Evolutionary conservation across 1,139 yeast genomes (phyloP).

Genomic region (Ashbya aceris): DNA sequence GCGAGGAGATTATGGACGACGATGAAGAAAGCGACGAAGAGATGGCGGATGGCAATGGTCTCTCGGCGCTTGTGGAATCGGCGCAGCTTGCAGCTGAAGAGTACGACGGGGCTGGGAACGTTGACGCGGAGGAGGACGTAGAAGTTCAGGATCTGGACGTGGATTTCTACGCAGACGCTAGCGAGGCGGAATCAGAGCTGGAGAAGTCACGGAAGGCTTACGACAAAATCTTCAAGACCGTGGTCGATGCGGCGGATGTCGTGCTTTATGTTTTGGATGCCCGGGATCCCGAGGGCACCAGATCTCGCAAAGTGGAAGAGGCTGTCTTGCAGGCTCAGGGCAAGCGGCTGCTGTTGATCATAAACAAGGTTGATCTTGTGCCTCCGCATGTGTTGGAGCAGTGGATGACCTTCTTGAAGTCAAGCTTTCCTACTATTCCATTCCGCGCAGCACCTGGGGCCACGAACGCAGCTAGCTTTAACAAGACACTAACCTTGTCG

Average conservation of each 20-base stretch:
- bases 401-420: conserved; percentile 76
- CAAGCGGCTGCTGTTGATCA: conserved; percentile 73
- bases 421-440: conserved; percentile 87
- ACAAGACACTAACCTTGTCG: conserved; percentile 65
- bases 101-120: conserved; percentile 44
- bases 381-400: conserved; percentile 75
- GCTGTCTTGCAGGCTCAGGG: conserved; percentile 74
- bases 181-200: conserved; percentile 39
- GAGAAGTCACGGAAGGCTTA: conserved; percentile 90
- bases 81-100: conserved; percentile 80
- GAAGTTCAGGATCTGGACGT: conserved; percentile 47
- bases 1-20: conserved; percentile 35
- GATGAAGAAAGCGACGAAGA: conserved; percentile 39
- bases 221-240: conserved; percentile 75
- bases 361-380: conserved; percentile 87
- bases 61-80: conserved; percentile 80
- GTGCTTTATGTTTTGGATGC: conserved; percentile 90
- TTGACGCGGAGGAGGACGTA: conserved; percentile 34
- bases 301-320: conserved; percentile 86
- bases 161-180: conserved; percentile 38
- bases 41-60: conserved; percentile 42
- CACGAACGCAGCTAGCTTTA: conserved; percentile 58
- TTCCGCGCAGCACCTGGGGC: conserved; percentile 59
- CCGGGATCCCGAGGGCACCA: conserved; percentile 92
- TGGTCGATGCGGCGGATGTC: conserved; percentile 84